phyloP scores from a whole-genome alignment of 768 basidiomycete species.

The Hemileccinum impolitum region DNA sequence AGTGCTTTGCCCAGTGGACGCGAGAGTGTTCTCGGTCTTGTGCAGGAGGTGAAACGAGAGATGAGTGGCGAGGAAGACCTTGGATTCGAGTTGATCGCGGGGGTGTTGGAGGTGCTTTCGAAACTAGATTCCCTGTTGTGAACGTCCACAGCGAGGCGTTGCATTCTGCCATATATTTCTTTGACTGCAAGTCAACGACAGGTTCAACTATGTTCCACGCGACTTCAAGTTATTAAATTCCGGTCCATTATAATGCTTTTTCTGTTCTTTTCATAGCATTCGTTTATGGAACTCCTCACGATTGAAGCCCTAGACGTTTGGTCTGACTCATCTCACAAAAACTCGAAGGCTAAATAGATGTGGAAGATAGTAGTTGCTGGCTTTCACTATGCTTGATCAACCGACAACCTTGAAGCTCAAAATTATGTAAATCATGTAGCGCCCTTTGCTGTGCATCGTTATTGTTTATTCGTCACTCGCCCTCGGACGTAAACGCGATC shows the following conservation, averaged over 20 bases:
- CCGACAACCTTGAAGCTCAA: too few species aligned
- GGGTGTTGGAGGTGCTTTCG: conserved; percentile 89
- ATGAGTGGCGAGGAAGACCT: conserved; percentile 72
- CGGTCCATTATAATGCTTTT: conserved; percentile 11
- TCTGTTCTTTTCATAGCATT: too few species aligned
- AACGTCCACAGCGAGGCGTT: conserved; percentile 2
- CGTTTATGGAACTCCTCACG: too few species aligned
- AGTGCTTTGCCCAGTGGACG: conserved; percentile 49
- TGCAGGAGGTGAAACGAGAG: conserved; percentile 74
- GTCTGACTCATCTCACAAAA: too few species aligned
- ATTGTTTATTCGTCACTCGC: too few species aligned
- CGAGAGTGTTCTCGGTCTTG: conserved; percentile 69
- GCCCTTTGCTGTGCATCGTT: too few species aligned
- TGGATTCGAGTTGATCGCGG: conserved; percentile 87
- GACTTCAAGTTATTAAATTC: conserved; percentile 11
- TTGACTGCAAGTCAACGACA: not conserved
- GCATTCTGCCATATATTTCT: not conserved
- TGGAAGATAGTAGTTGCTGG: too few species aligned
- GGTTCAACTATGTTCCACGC: not conserved
- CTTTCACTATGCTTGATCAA: too few species aligned
- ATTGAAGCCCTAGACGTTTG: too few species aligned
- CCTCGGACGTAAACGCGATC: too few species aligned
- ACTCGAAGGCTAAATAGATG: too few species aligned
- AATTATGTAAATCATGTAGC: too few species aligned
- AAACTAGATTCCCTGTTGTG: conserved; percentile 73